Percentiles rank a stretch among this genome's conserved stretches.
Evolutionary conservation across 805 yeast genomes (phyloP).

Genomic region (Isabelozyma pseudorhagii): DNA sequence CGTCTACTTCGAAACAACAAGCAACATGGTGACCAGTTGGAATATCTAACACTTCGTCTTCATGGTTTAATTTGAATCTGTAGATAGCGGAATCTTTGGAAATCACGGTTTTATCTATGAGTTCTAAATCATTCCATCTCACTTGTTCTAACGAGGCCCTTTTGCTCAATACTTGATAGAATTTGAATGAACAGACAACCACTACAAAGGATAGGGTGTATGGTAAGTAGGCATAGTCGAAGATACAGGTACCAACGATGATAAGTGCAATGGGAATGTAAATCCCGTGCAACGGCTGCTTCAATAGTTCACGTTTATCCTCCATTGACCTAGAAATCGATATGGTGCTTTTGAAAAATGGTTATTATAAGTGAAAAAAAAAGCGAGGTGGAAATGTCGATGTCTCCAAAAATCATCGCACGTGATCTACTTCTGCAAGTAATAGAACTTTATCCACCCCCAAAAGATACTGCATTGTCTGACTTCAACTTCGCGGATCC

Average conservation of each 20-base stretch:
- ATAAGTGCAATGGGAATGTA: constrained; percentile 66
- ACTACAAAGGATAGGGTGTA: constrained; percentile 34
- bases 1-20: constrained; percentile 48
- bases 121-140: constrained; percentile 63
- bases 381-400: neutral
- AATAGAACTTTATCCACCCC: no score
- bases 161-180: constrained; percentile 39
- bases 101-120: constrained; percentile 70
- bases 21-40: constrained; percentile 79
- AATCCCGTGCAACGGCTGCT: constrained; percentile 73
- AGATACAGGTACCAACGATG: constrained; percentile 55
- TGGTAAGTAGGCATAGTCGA: constrained; percentile 50
- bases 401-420: no score
- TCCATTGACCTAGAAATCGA: constrained; percentile 16
- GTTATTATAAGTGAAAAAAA: neutral
- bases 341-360: neutral
- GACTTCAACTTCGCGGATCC: no score
- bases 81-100: constrained; percentile 72
- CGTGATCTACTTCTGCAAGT: no score
- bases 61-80: constrained; percentile 62
- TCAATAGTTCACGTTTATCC: constrained; percentile 52
- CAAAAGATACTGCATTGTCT: no score
- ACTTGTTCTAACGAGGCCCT: constrained; percentile 46
- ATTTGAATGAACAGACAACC: constrained; percentile 29
- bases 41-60: constrained; percentile 57